phyloP scores from a whole-genome alignment of 2,329 filamentous ascomycete species.

The Nemania sp. region DNA sequence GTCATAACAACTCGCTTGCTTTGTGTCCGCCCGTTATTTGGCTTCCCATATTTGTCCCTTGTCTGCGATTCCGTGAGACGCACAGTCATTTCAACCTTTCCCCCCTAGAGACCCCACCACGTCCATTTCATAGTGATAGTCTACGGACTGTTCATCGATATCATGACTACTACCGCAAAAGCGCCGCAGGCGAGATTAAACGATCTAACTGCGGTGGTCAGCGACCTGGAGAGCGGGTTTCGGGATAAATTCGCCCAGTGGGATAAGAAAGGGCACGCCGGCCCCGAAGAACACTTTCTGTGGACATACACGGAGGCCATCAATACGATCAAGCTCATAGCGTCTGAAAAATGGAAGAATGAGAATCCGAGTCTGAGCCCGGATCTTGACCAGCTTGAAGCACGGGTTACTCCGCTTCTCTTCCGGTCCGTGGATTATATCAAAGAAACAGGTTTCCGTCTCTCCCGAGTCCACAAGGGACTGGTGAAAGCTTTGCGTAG shows the following conservation, averaged over 20 bases:
- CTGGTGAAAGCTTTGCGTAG: background rate
- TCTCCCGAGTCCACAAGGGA: slow-evolving; percentile 16
- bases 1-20: background rate
- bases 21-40: background rate
- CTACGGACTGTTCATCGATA: background rate
- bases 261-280: background rate
- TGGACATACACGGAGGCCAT: slow-evolving; percentile 10
- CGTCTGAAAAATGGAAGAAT: slow-evolving; percentile 5
- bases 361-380: background rate
- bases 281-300: slow-evolving; percentile 3
- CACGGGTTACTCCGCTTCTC: slow-evolving; percentile 2
- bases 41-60: slow-evolving; percentile 14
- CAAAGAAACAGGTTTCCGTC: background rate
- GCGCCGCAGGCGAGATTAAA: slow-evolving; percentile 1
- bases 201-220: slow-evolving; percentile 4
- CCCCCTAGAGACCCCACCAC: background rate
- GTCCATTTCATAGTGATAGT: background rate
- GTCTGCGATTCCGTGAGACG: background rate
- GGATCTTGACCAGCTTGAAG: background rate
- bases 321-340: background rate
- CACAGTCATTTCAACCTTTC: background rate
- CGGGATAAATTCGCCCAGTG: background rate
- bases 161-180: slow-evolving; percentile 2
- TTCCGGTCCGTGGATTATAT: background rate
- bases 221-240: slow-evolving; percentile 7